These are phyloP conservation scores for Podospora pseudoanserina DNA, from an alignment of 495 filamentous ascomycete species.

Conservation along the genomic window DNA sequence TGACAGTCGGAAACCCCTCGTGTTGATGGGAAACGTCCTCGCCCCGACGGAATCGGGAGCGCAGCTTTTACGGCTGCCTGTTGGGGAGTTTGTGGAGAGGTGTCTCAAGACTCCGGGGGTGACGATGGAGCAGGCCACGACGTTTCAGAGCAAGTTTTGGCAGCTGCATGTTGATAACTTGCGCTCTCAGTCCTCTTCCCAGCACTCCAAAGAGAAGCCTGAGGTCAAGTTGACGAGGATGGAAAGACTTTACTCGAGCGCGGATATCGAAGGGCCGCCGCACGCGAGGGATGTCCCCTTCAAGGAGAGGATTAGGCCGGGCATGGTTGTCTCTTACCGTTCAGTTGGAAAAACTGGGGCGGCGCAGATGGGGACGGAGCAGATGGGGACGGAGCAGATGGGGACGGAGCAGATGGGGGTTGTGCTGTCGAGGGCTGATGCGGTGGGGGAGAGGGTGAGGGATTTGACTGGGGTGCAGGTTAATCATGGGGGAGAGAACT, in stretches of 20 bases:
- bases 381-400: neutral
- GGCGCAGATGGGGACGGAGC: neutral
- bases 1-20: constrained; percentile 23
- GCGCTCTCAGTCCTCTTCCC: neutral
- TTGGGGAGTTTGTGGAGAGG: constrained; percentile 21
- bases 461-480: constrained; percentile 19
- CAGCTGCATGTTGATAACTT: constrained; percentile 28
- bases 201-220: neutral
- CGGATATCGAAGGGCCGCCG: constrained; percentile 15
- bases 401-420: constrained; percentile 9
- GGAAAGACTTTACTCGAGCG: constrained; percentile 15
- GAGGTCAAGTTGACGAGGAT: neutral
- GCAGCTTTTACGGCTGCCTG: constrained; percentile 26
- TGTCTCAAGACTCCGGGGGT: constrained; percentile 23
- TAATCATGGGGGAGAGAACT: constrained; percentile 2
- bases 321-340: constrained; percentile 30
- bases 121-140: constrained; percentile 28
- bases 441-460: constrained; percentile 18
- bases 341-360: neutral
- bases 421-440: constrained; percentile 19
- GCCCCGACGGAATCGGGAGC: constrained; percentile 24
- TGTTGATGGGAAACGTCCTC: constrained; percentile 14
- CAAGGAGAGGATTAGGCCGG: constrained; percentile 31
- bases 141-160: constrained; percentile 37
- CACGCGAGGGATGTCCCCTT: constrained; percentile 21